Percentiles rank a stretch among this genome's conserved stretches.
These are phyloP conservation scores for Colletotrichum eleusines DNA, from an alignment of 2,329 filamentous ascomycete species.

Conservation along the genomic window DNA sequence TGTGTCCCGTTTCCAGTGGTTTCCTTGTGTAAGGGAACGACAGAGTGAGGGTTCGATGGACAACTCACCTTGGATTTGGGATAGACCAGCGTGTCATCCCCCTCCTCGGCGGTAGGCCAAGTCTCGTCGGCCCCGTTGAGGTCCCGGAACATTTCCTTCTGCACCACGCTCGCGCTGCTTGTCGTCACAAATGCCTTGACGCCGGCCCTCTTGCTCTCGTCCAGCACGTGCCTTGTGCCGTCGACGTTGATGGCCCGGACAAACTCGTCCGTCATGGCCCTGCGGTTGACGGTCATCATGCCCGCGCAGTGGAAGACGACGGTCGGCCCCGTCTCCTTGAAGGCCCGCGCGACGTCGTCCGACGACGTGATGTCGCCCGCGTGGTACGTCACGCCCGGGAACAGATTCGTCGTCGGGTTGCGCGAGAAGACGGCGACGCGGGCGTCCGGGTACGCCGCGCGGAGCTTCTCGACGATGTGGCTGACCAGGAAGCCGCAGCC, in stretches of 20 bases:
- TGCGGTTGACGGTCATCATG: slow-evolving; percentile 41
- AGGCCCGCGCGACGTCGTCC: slow-evolving; percentile 59
- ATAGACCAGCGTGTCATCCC: slow-evolving; percentile 53
- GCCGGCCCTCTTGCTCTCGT: slow-evolving; percentile 58
- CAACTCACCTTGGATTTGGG: slow-evolving; percentile 67
- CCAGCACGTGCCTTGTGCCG: slow-evolving; percentile 70
- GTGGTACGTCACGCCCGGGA: slow-evolving; percentile 62
- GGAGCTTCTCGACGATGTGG: slow-evolving; percentile 65
- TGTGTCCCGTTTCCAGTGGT: neutral
- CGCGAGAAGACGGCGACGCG: slow-evolving; percentile 63
- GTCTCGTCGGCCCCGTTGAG: slow-evolving; percentile 70
- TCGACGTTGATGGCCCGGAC: slow-evolving; percentile 72
- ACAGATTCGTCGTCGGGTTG: slow-evolving; percentile 59
- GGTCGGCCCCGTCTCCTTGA: slow-evolving; percentile 65
- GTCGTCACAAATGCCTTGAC: slow-evolving; percentile 74
- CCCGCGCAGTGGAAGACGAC: slow-evolving; percentile 74
- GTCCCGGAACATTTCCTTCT: slow-evolving; percentile 68
- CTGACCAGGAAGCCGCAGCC: slow-evolving; percentile 68
- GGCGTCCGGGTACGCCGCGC: slow-evolving; percentile 43
- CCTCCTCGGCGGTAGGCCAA: slow-evolving; percentile 56
- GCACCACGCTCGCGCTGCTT: slow-evolving; percentile 71
- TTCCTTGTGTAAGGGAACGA: no score
- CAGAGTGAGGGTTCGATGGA: slow-evolving; percentile 46
- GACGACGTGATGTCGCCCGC: slow-evolving; percentile 63
- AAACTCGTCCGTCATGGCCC: slow-evolving; percentile 50